phyloP scores from a whole-genome alignment of 352 stramenopile species.

The Globisporangium cylindrosporum region DNA sequence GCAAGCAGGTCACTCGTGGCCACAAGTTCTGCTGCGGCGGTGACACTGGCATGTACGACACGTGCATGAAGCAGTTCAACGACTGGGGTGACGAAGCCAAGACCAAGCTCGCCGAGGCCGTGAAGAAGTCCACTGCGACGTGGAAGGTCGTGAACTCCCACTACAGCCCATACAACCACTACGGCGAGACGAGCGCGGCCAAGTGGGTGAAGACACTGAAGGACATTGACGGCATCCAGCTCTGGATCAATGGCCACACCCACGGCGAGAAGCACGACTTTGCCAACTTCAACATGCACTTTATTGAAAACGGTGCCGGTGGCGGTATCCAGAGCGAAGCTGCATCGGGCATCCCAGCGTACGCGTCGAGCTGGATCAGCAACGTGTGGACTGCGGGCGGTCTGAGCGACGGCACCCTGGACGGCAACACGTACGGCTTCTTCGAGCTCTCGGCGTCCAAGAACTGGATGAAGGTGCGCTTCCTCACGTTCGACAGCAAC shows the following conservation, averaged over 20 bases:
- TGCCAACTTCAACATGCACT: slow-evolving; percentile 47
- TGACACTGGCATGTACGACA: slow-evolving; percentile 48
- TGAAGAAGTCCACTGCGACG: slow-evolving; percentile 57
- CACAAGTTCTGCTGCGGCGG: slow-evolving; percentile 54
- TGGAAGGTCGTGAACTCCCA: slow-evolving; percentile 87
- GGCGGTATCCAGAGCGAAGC: slow-evolving; percentile 80
- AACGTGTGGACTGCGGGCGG: slow-evolving; percentile 30
- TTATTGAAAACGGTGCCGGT: slow-evolving; percentile 74
- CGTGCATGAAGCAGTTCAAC: slow-evolving; percentile 61
- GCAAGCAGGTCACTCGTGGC: slow-evolving; percentile 47
- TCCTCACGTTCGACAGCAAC: slow-evolving; percentile 36
- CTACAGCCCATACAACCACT: slow-evolving; percentile 77
- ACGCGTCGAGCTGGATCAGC: slow-evolving; percentile 25
- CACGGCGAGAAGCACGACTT: slow-evolving; percentile 80
- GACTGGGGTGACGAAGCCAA: slow-evolving; percentile 67
- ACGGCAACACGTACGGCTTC: slow-evolving; percentile 39
- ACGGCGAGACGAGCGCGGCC: slow-evolving; percentile 48
- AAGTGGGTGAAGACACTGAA: slow-evolving; percentile 55
- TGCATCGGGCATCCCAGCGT: slow-evolving; percentile 60
- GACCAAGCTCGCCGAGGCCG: slow-evolving; percentile 41
- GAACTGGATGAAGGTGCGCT: slow-evolving; percentile 36
- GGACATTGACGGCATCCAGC: slow-evolving; percentile 39
- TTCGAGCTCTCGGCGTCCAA: slow-evolving; percentile 30
- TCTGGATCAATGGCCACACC: slow-evolving; percentile 73
- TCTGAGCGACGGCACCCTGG: slow-evolving; percentile 22